Evolutionary conservation across 495 filamentous ascomycete species (phyloP).

Genomic region (Neurospora sp.): DNA sequence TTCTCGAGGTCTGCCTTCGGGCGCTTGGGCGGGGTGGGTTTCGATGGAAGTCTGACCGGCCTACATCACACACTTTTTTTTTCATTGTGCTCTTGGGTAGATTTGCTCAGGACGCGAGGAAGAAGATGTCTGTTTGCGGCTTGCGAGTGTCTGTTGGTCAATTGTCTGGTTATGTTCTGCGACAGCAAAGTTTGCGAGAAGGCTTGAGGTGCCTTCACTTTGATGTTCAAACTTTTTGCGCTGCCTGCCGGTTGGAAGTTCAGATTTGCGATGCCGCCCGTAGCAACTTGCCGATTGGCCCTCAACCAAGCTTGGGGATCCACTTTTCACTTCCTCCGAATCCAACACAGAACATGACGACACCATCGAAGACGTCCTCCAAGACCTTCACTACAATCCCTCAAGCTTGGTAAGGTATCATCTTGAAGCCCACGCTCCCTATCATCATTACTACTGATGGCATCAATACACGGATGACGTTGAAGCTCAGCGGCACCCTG

Average conservation of each 20-base stretch:
- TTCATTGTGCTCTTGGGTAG: conserved; percentile 37
- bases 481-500: not conserved
- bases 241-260: not conserved
- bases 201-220: not conserved
- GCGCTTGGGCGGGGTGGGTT: conserved; percentile 47
- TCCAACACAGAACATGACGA: not conserved
- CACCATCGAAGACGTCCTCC: not conserved
- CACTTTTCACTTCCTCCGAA: not conserved
- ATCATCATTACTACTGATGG: not conserved
- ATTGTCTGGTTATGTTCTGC: not conserved
- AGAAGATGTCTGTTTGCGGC: conserved; percentile 14
- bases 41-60: conserved; percentile 57
- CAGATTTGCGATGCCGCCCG: not conserved
- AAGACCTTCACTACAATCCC: not conserved
- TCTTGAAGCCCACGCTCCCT: not conserved
- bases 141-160: not conserved
- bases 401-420: too few relatives aligned
- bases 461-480: not conserved
- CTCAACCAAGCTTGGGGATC: not conserved
- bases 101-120: conserved; percentile 28
- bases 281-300: not conserved
- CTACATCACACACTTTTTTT: conserved; percentile 26
- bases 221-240: not conserved
- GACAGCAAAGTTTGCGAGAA: not conserved
- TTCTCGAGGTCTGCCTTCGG: conserved; percentile 39